Conservation (phyloP, 139 green algal species). For the Chlorella sp. region DNA sequence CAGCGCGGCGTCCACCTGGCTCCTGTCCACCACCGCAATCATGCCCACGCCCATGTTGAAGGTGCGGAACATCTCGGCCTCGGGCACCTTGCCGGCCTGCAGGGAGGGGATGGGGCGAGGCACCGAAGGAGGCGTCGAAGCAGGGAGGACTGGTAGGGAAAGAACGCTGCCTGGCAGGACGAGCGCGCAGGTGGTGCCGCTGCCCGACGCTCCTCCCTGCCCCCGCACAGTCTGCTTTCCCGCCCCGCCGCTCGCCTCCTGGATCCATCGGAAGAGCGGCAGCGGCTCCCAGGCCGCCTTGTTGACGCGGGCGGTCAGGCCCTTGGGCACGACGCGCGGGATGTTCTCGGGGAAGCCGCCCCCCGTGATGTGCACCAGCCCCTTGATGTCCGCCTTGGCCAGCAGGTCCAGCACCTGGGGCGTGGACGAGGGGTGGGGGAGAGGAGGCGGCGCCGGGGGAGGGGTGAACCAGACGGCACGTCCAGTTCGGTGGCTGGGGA, state of each 20-base stretch:
- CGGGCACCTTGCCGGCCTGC: conserved; percentile 74
- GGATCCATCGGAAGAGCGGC: conserved; percentile 79
- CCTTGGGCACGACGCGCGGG: conserved; percentile 90
- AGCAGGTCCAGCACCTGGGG: too few species aligned
- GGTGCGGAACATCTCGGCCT: conserved; percentile 94
- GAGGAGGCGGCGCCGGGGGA: too few species aligned
- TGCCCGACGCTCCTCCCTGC: neutral
- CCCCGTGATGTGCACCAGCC: conserved; percentile 97
- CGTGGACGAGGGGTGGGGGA: too few species aligned
- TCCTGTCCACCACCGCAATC: conserved; percentile 76
- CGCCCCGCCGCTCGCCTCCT: conserved; percentile 42
- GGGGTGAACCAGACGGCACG: too few species aligned
- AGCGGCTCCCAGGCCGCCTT: conserved; percentile 69
- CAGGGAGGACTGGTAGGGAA: neutral
- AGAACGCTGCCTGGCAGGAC: neutral
- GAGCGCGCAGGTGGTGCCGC: neutral
- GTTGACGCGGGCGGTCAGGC: conserved; percentile 67
- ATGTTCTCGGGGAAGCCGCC: conserved; percentile 98
- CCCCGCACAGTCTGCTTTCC: neutral
- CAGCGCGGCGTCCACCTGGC: conserved; percentile 51
- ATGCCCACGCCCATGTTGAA: conserved; percentile 99
- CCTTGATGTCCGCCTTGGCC: conserved; percentile 44
- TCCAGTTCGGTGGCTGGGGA: too few species aligned
- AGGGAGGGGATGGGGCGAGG: neutral
- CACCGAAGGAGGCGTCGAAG: neutral